phyloP scores from a whole-genome alignment of 345 rosid genomes.

The Eucalyptus guilfoylei region DNA sequence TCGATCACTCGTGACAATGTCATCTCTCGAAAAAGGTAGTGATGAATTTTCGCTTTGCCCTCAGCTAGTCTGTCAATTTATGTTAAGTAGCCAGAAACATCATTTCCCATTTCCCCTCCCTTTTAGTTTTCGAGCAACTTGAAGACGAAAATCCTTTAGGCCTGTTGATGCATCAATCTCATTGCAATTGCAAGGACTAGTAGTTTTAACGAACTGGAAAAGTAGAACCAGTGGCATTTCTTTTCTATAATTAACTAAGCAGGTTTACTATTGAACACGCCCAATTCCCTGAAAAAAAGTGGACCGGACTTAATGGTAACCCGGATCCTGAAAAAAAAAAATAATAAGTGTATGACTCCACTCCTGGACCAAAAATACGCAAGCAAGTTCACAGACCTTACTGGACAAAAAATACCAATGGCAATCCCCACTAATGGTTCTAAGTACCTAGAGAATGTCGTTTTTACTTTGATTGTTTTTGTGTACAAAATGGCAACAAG shows the following conservation, averaged over 20 bases:
- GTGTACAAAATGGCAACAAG: neutral
- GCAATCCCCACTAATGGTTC: neutral
- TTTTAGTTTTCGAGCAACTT: neutral
- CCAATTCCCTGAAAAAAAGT: neutral
- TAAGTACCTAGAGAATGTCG: neutral
- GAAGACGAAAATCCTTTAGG: neutral
- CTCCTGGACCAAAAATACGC: neutral
- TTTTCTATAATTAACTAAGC: neutral
- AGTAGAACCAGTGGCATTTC: neutral
- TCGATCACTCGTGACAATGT: neutral
- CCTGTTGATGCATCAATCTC: neutral
- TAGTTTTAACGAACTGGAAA: neutral
- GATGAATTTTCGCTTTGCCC: neutral
- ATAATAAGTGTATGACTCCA: neutral
- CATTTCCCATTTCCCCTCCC: neutral
- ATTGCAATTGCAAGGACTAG: neutral
- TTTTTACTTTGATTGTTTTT: neutral
- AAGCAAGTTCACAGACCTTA: neutral
- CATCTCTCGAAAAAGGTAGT: neutral
- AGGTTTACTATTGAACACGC: neutral
- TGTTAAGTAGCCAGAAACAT: neutral
- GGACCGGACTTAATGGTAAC: neutral
- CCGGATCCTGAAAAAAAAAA: neutral
- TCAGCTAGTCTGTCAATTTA: neutral
- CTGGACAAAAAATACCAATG: neutral